Base-by-base conservation (phyloP, 805 yeast genomes). In the Ogataea saltuana region DNA sequence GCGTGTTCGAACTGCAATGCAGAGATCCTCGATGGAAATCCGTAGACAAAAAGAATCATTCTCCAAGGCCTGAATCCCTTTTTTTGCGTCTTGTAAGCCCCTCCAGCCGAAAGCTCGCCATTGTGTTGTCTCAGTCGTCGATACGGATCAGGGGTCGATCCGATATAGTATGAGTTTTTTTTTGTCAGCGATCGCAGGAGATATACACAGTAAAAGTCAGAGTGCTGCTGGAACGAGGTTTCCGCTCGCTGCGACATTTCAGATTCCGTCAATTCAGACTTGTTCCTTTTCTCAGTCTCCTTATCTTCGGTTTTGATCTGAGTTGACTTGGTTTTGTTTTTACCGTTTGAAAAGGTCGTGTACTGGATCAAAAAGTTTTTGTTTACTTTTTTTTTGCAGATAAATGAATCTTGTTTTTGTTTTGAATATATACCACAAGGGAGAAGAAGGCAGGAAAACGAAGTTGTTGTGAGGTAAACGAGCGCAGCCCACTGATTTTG, bases 1-100 rank as follows among this genome's bases (percentile, higher is more conserved):
- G 95, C 90, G 62, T 85, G 89, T 55, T 88, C 96, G 61, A 87
- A 87, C 60, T 81, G 90, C 39, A 88, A 63, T 0, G 95, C 95
- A 3, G 82, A 63, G 3, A 81, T 69, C 47, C 77, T 79, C 6
- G 80, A 77, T 0, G 88, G 88, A 56, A 88, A 87, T 2, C 90
- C 89, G 54, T 83, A 69, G 0, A 88, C 84, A 2, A 81, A 53
- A 42, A 77, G 47, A 0, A 73, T 59, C 82, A 83, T 79, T 44
- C 72, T 76, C 96, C 96, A 87, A 0, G 95, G 96, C 41, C 91
- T 62, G 25, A 68, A 71, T 0, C 80, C 81, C 12, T 61, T 59
- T 37, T 68, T 64, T 50, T 72, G 80, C 0, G 96, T 87, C 34
- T 78, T 61, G 54, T 69, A 80, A 0, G 95, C 95, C 2, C 95